These are phyloP conservation scores for Pythium oligandrum DNA, from an alignment of 352 stramenopile species.

Conservation along the genomic window DNA sequence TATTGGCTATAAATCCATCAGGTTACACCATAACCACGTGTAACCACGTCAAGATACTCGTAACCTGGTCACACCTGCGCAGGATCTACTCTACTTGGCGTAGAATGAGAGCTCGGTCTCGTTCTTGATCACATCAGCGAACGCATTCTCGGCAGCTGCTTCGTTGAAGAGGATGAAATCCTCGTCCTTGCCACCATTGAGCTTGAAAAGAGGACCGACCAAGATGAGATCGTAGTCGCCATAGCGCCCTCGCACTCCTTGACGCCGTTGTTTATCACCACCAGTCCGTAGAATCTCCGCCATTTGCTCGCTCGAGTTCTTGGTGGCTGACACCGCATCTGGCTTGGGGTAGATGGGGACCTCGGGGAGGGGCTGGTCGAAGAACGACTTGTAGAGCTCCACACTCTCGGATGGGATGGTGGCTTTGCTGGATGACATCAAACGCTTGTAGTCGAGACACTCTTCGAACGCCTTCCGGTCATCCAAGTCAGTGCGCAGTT, in stretches of 20 bases:
- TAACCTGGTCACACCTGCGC: no score
- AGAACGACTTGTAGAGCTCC: conserved; percentile 81
- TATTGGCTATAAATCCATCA: no score
- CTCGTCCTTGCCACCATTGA: conserved; percentile 72
- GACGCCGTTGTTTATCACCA: neutral
- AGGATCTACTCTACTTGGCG: conserved; percentile 32
- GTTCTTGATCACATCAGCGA: conserved; percentile 74
- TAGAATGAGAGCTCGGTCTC: conserved; percentile 74
- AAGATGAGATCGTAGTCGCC: conserved; percentile 50
- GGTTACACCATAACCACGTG: no score
- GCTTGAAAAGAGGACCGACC: conserved; percentile 70
- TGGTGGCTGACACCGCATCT: conserved; percentile 3
- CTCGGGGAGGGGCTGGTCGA: conserved; percentile 58
- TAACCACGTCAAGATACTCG: no score
- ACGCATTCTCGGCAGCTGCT: conserved; percentile 55
- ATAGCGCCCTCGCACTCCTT: neutral
- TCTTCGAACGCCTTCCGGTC: conserved; percentile 71
- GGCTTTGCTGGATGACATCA: conserved; percentile 41
- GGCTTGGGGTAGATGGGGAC: conserved; percentile 41
- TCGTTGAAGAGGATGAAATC: conserved; percentile 86
- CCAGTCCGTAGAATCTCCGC: conserved; percentile 1
- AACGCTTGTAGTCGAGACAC: conserved; percentile 59
- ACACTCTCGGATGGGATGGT: conserved; percentile 62
- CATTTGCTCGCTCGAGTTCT: conserved; percentile 1
- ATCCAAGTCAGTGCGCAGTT: conserved; percentile 62